Evolutionary conservation across 1,284 basidiomycete genomes (phyloP).

Genomic region (Cryptococcus hybrid): DNA sequence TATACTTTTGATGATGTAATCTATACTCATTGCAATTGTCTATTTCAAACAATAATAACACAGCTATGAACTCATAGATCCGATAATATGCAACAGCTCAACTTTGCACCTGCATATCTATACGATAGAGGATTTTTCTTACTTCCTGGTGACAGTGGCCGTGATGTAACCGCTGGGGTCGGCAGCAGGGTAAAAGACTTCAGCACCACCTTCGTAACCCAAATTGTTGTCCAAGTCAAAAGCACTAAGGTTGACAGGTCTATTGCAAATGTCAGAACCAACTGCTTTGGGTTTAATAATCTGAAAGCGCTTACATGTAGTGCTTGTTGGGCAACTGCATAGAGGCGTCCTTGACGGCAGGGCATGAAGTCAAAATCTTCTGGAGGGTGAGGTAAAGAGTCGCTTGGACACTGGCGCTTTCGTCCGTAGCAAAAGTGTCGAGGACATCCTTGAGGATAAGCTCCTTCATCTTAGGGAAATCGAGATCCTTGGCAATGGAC

Average conservation of each 20-base stretch:
- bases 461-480: conserved; percentile 56
- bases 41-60: no score
- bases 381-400: conserved; percentile 88
- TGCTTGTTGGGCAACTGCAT: conserved; percentile 93
- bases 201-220: conserved; percentile 62
- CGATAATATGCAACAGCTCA: no score
- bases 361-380: conserved; percentile 66
- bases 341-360: conserved; percentile 60
- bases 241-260: conserved; percentile 30
- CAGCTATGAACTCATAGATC: no score
- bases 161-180: conserved; percentile 59
- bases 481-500: conserved; percentile 59
- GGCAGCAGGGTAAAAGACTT: conserved; percentile 76
- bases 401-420: conserved; percentile 90
- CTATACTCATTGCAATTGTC: no score
- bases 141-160: conserved; percentile 52
- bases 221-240: conserved; percentile 54
- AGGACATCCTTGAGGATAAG: conserved; percentile 68
- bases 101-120: no score
- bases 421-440: conserved; percentile 78
- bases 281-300: not conserved
- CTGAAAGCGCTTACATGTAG: conserved; percentile 60
- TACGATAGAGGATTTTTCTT: not conserved
- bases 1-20: no score
- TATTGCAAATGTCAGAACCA: conserved; percentile 28